Percentiles rank a stretch among this genome's conserved stretches.
These are phyloP conservation scores for Boletus subparvulus DNA, from an alignment of 768 basidiomycete genomes.

Conservation along the genomic window DNA sequence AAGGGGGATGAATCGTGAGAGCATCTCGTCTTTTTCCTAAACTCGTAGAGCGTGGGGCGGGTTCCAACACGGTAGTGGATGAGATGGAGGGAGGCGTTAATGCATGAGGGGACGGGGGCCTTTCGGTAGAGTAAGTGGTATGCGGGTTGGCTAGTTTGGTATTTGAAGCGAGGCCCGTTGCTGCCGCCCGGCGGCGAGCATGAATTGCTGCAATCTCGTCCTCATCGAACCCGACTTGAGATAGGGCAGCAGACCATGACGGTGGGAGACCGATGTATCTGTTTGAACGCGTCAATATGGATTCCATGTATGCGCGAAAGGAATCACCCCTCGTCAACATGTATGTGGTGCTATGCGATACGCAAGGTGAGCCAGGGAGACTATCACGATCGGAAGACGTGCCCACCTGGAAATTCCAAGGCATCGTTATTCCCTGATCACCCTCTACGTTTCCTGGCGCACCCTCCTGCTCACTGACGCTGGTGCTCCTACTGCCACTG, in stretches of 20 bases:
- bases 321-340: constrained; percentile 72
- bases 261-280: constrained; percentile 70
- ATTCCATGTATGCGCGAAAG: neutral
- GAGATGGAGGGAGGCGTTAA: constrained; percentile 19
- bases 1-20: constrained; percentile 12
- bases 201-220: constrained; percentile 67
- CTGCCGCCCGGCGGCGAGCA: constrained; percentile 33
- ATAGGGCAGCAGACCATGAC: constrained; percentile 65
- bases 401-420: constrained; percentile 73
- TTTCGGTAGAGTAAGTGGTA: neutral
- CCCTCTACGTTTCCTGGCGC: constrained; percentile 25
- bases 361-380: neutral
- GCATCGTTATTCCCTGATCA: constrained; percentile 63
- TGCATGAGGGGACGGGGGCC: constrained; percentile 20
- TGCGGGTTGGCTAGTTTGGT: constrained; percentile 7
- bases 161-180: neutral
- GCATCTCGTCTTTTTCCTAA: constrained; percentile 7
- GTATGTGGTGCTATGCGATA: constrained; percentile 63
- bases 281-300: neutral
- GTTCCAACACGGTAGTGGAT: constrained; percentile 19
- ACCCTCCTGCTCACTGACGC: constrained; percentile 12
- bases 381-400: neutral
- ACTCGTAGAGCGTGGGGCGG: constrained; percentile 28
- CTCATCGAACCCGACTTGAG: constrained; percentile 61
- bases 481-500: constrained; percentile 10